Percentiles rank a stretch among this genome's conserved stretches.
Evolutionary conservation across 805 yeast species (phyloP).

Genomic region (Pichia sporocuriosa): DNA sequence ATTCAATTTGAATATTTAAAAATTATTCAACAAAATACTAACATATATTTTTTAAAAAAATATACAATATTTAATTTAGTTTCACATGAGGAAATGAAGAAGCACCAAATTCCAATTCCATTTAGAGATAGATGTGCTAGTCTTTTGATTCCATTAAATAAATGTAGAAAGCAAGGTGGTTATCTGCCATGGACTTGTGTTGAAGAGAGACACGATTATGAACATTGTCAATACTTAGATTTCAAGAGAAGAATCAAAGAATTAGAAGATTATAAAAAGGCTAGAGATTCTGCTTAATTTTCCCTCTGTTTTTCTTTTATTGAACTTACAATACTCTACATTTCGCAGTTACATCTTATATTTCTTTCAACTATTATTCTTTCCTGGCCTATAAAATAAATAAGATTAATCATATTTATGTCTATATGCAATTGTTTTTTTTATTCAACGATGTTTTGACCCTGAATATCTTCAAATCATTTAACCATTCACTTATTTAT

Average conservation of each 20-base stretch:
- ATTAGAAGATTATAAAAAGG: conserved; percentile 48
- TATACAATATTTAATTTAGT: no score
- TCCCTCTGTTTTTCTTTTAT: no score
- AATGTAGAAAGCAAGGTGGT: conserved; percentile 51
- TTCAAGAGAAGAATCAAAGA: conserved; percentile 75
- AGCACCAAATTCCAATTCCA: conserved; percentile 66
- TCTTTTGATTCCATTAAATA: conserved; percentile 51
- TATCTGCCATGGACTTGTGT: conserved; percentile 67
- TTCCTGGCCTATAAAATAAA: not conserved
- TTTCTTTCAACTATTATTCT: no score
- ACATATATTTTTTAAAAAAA: no score
- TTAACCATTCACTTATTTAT: not conserved
- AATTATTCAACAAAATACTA: no score
- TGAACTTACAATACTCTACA: no score
- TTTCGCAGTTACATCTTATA: no score
- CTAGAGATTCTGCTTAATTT: conserved; percentile 21
- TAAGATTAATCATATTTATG: no score
- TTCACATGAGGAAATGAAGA: conserved; percentile 77
- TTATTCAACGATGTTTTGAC: not conserved
- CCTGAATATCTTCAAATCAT: not conserved
- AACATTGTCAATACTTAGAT: conserved; percentile 77
- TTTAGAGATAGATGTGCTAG: conserved; percentile 83
- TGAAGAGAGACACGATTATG: conserved; percentile 76
- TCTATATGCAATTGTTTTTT: no score
- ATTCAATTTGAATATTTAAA: not conserved